Conservation (phyloP, 306 rosid species). For the Betula pendula region DNA sequence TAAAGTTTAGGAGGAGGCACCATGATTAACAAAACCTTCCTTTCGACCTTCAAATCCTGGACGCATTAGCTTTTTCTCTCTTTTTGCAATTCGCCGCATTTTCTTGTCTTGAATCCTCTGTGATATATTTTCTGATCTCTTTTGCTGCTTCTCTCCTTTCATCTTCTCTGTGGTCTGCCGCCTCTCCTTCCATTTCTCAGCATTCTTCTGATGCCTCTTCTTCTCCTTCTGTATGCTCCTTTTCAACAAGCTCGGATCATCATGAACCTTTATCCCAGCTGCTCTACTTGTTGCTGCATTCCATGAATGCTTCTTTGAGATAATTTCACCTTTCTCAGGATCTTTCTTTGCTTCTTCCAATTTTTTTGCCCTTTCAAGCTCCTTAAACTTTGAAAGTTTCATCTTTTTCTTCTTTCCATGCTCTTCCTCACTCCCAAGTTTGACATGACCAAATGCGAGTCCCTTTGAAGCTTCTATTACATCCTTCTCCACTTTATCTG, state of each 20-base stretch:
- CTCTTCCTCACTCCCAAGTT: slow-evolving; percentile 59
- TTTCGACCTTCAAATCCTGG: slow-evolving; percentile 90
- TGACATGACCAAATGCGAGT: slow-evolving; percentile 67
- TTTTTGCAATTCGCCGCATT: slow-evolving; percentile 60
- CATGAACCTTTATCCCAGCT: slow-evolving; percentile 77
- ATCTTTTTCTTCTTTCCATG: slow-evolving; percentile 51
- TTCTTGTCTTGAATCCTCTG: slow-evolving; percentile 65
- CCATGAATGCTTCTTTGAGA: slow-evolving; percentile 68
- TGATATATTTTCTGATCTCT: slow-evolving; percentile 65
- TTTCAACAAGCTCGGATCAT: slow-evolving; percentile 62
- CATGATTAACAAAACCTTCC: slow-evolving; percentile 57
- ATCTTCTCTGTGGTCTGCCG: slow-evolving; percentile 54
- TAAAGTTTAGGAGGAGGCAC: no score
- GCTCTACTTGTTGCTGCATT: slow-evolving; percentile 74
- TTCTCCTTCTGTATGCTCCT: slow-evolving; percentile 62
- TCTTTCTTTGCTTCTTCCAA: slow-evolving; percentile 68
- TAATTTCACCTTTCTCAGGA: slow-evolving; percentile 61
- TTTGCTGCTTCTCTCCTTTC: slow-evolving; percentile 70
- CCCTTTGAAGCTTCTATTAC: slow-evolving; percentile 67
- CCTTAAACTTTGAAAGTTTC: slow-evolving; percentile 56
- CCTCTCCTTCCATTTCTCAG: slow-evolving; percentile 76
- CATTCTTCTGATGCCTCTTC: slow-evolving; percentile 66
- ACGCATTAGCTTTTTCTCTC: slow-evolving; percentile 85
- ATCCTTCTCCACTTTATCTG: slow-evolving; percentile 47
- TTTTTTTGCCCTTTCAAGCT: slow-evolving; percentile 71